Base-by-base conservation (phyloP, 192 early-diverging fungal species). In the Lobosporangium transversale region DNA sequence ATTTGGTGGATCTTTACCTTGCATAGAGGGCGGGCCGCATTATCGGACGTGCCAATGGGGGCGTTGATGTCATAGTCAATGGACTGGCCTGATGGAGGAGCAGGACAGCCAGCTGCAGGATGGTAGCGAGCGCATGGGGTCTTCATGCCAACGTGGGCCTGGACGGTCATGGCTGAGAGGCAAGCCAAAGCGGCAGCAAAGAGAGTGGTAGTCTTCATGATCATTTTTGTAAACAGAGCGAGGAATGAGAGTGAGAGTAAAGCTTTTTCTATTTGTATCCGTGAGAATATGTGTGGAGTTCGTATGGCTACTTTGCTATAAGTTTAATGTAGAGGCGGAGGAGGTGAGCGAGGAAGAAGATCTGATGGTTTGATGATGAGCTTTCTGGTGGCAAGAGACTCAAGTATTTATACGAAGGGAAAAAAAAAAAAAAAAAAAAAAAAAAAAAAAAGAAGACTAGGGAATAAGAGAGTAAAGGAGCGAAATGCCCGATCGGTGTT, bases 11-110 rank as follows among this genome's bases (percentile, higher is more conserved):
- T 4, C 12, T 24, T 36, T 59, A n/a, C n/a, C 62, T 86, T 88
- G 83, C 87, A 88, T 3, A 88, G 56, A 17, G 82, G 84, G 4
- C 61, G 17, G 56, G 45, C 48, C 4, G 68, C 49, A 17, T 42
- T 14, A 21, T 63, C 65, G 29, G 43, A 44, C 40, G 53, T 66
- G 6, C 71, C 78, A 12, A 87, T 70, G 6, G 86, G 86, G 20
- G 80, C 49, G 56, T 70, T 80, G 51, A 87, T 26, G 49, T 70
- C 67, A 73, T 87, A 87, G 70, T 87, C 86, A 21, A 80, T 9
- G 3, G 76, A 53, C 57, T 79, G 36, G 0, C 48, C 58, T 0
- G 74, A 61, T 2, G 86, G 83, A n/a, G 81, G 70, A 24, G 80
- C 68, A 11, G 79, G 81, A 69, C 82, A 82, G 58, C 71, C 58